Base-by-base conservation (phyloP, 352 stramenopile species). In the Peronospora farinosa region DNA sequence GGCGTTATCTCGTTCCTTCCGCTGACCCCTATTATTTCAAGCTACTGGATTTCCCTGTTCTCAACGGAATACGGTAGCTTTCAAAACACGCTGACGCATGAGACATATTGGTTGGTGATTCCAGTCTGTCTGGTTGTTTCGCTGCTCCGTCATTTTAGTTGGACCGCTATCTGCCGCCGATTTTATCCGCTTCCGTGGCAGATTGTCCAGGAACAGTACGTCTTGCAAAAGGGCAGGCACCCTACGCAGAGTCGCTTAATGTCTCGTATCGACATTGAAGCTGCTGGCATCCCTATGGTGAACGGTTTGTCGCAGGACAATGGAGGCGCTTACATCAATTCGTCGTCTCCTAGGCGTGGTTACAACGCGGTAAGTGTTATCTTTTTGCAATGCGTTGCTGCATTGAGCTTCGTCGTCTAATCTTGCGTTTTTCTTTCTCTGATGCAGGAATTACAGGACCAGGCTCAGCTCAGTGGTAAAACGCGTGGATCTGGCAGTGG, bases 131-230 rank as follows among this genome's bases (percentile, higher is more conserved):
- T 67, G 35, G 39, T 74, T 27, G 67, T 87, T 37, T 57, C 74
- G 12, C 51, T 92, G 21, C 28, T 92, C 12, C 75, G 81, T 31
- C 69, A 90, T 53, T 88, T 74, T 46, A 57, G 78, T 6, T 92
- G 73, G 69, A 85, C 76, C 7, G 73, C 74, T 5, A 78, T 88
- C 33, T 77, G 85, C 50, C 77, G 78, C 15, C 71, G 67, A 11
- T 92, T 92, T 47, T 88, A 84, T 52, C 78, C 81, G 2, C 40
- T 67, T 35, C 62, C 79, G 51, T 92, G 78, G 78, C 81, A 92
- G 57, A 78, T 92, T 57, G 76, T 92, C 2, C 81, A 92, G 50
- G 78, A 89, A 46, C 67, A 75, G 36, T 90, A 79, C 45, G 72
- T 84, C 38, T 60, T 88, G 9, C 33, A 59, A 41, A 58, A 63